Evolutionary conservation across 163 green algal species (phyloP), one percentile per base, ranked within the genome.

Genomic region (Chlorella variabilis): DNA sequence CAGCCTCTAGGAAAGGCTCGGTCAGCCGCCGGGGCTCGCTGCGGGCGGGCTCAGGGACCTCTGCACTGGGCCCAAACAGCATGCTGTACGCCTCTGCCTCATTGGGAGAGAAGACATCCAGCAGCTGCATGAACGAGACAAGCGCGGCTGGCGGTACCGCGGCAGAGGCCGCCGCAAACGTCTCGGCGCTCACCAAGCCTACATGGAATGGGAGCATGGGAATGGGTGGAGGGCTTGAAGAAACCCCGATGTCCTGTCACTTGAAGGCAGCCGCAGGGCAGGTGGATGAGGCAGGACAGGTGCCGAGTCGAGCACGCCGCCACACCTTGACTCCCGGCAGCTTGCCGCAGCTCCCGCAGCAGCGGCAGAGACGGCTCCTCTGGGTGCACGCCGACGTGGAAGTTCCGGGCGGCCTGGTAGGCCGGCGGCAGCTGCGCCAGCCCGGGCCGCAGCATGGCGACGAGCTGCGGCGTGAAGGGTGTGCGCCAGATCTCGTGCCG

Each of bases 401-500:
- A 51, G 23, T 20, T 21, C 54, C 9, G 17, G 23, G 78, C 41
- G 0, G 18, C 1, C 8, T 42, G 66, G 54, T 66, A 77, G 21
- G 41, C 29, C 2, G 78, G 70, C 21, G 78, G 36, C 18, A 84
- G 56, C 13, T 54, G 31, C 0, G 29, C 41, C 17, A 84, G 56
- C 4, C 29, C 11, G 2, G 78, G 78, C 41, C 69, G 58, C 56
- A 84, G 78, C 68, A 79, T 79, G 68, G 23, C 23, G 13, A 66
- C 78, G 38, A 73, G 69, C 54, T 70, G 54, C 11, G 29, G 25
- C 17, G 56, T 75, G 41, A 70, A 70, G 25, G 41, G 51, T 0
- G 78, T 84, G 41, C 78, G 68, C 78, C 78, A 84, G 21, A 84
- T 78, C 69, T 94, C 88, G 27, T 90, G 92, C n/a, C 91, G 59